phyloP scores from a whole-genome alignment of 2,329 filamentous ascomycete species.

The Aspergillus latus region DNA sequence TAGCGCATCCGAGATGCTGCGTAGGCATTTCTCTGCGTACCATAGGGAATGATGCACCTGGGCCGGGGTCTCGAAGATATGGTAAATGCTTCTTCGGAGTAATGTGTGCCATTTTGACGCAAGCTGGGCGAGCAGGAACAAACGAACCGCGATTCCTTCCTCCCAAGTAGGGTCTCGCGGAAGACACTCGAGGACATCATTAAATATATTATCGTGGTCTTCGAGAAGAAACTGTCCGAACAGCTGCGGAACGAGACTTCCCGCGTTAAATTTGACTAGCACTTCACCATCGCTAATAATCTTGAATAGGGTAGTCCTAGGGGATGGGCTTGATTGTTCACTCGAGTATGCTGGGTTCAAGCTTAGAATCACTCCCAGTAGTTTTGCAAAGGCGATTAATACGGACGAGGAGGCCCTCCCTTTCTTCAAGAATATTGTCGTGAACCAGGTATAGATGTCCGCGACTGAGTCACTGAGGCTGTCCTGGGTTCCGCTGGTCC shows the following conservation, averaged over 20 bases:
- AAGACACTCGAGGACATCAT: constrained; percentile 78
- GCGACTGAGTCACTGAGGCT: constrained; percentile 65
- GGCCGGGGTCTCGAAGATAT: constrained; percentile 88
- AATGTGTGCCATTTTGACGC: constrained; percentile 84
- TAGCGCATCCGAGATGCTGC: constrained; percentile 64
- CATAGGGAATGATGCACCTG: constrained; percentile 63
- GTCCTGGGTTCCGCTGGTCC: constrained; percentile 58
- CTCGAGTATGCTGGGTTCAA: constrained; percentile 66
- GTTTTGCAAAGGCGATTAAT: constrained; percentile 64
- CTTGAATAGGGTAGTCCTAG: constrained; percentile 70
- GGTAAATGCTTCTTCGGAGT: constrained; percentile 82
- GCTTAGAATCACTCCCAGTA: constrained; percentile 70
- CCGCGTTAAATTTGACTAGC: constrained; percentile 73
- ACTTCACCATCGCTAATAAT: constrained; percentile 68
- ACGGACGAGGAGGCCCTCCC: constrained; percentile 68
- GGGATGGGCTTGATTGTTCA: constrained; percentile 59
- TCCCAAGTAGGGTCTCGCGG: constrained; percentile 68
- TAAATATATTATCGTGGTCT: constrained; percentile 78
- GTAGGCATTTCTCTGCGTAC: constrained; percentile 73
- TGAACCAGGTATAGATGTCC: constrained; percentile 77
- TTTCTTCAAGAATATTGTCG: constrained; percentile 64
- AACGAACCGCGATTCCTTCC: constrained; percentile 82
- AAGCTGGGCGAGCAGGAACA: constrained; percentile 73
- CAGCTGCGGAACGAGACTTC: constrained; percentile 66
- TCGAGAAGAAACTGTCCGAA: constrained; percentile 82